Evolutionary conservation across 2,329 filamentous ascomycete genomes (phyloP), one percentile per base, ranked within the genome.

Genomic region (Calonectria hongkongensis): DNA sequence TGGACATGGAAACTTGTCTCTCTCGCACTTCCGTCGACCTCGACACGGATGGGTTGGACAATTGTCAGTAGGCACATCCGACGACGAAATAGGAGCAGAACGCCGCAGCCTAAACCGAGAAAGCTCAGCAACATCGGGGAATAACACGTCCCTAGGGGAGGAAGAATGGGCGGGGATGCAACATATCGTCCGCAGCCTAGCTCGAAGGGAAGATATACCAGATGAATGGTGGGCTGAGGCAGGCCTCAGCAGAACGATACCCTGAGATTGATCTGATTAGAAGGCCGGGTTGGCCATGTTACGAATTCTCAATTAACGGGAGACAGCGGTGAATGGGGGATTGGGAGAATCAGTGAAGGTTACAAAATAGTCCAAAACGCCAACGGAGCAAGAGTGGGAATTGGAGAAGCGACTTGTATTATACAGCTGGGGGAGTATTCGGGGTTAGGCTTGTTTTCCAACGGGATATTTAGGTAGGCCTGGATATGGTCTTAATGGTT

Each of bases 181-280:
- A 77, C 88, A 89, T 64, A 93, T 97, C 58, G 88, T 97, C 43
- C 91, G 93, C 76, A 89, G 91, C 51, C 87, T 97, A 68, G 91
- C 92, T 41, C 88, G 90, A 21, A 87, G 94, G 28, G 90, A 94
- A 79, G 94, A 96, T 78, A 93, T 97, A 67, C 93, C 94, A 0
- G 94, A 97, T 73, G 92, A 95, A 75, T 96, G 93, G 92, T 97
- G 95, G 95, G 90, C 91, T 71, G 89, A 91, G 79, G 92, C 89
- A 71, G 93, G 93, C 50, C 87, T 94, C 75, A 92, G 88, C 79
- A 89, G 92, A 74, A 92, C 88, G 16, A 83, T 91, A 68, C 80
- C 80, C 43, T 80, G 77, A 62, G 81, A 82, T 18, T 76, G 74
- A 27, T 73, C 73, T 16, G 79, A 80, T 48, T 82, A 77, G 68